These are phyloP conservation scores for Metschnikowia similis DNA, from an alignment of 805 yeast genomes.

Conservation along the genomic window DNA sequence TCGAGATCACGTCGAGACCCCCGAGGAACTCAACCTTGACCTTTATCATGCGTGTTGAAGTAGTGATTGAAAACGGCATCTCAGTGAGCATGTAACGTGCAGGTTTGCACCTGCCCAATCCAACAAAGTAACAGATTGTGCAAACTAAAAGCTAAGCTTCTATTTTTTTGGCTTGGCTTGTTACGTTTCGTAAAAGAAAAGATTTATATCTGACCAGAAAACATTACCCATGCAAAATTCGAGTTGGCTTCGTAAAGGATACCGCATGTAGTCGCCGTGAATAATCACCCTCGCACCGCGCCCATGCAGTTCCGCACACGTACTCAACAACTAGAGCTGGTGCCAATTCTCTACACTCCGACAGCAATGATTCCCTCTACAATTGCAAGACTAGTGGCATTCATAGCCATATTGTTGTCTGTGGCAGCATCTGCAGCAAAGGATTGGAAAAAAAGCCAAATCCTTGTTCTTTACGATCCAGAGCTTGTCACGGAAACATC, in stretches of 20 bases:
- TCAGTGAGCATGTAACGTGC: not conserved
- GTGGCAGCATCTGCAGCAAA: slow-evolving; percentile 5
- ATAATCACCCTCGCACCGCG: not conserved
- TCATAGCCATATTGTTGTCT: slow-evolving; percentile 9
- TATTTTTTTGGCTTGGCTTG: not conserved
- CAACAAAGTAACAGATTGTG: not conserved
- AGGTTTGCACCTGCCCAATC: not conserved
- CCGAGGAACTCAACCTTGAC: slow-evolving; percentile 53
- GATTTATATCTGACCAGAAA: not conserved
- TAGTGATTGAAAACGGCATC: not conserved
- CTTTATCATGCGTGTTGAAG: slow-evolving; percentile 19
- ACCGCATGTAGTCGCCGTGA: not conserved
- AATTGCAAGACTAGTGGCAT: slow-evolving; percentile 13
- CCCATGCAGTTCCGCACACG: slow-evolving; percentile 18
- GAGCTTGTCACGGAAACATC: slow-evolving; percentile 10
- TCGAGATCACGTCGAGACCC: slow-evolving; percentile 79
- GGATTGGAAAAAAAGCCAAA: slow-evolving; percentile 11
- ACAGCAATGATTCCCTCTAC: slow-evolving; percentile 11
- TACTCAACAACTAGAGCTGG: slow-evolving; percentile 7
- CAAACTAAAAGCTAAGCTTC: not conserved
- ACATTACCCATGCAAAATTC: no score
- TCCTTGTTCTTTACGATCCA: slow-evolving; percentile 35
- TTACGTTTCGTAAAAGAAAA: not conserved
- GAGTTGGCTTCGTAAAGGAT: not conserved
- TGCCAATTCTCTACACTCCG: not conserved